phyloP scores from a whole-genome alignment of 192 early-diverging fungal species.

The Fimicolochytrium jonesii region DNA sequence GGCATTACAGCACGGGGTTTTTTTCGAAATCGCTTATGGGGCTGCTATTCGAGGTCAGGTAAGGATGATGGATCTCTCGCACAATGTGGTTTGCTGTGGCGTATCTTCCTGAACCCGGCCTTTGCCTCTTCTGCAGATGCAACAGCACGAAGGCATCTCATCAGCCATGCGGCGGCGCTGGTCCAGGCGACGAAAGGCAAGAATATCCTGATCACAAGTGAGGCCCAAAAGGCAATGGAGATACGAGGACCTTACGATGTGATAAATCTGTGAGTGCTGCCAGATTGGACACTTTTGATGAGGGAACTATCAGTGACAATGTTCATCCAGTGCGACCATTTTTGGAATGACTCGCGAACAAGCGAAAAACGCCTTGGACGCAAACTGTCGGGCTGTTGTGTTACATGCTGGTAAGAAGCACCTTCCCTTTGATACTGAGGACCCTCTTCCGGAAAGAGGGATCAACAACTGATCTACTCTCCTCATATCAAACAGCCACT shows the following conservation, averaged over 20 bases:
- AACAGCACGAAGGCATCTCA: constrained; percentile 54
- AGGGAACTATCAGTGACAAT: neutral
- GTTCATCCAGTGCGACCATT: constrained; percentile 45
- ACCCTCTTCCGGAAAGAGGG: neutral
- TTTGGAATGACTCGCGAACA: constrained; percentile 56
- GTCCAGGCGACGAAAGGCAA: constrained; percentile 70
- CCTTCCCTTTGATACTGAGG: neutral
- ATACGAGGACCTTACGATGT: constrained; percentile 73
- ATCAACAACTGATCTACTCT: neutral
- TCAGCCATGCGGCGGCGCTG: constrained; percentile 62
- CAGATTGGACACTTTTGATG: neutral
- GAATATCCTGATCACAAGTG: constrained; percentile 71
- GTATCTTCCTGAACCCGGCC: no score
- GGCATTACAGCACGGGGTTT: constrained; percentile 70
- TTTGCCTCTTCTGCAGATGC: constrained; percentile 48
- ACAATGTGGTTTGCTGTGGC: no score
- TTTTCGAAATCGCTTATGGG: constrained; percentile 74
- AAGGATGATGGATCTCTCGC: no score
- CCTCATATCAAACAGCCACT: constrained; percentile 34
- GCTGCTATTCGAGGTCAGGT: constrained; percentile 55
- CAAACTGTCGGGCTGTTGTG: constrained; percentile 51
- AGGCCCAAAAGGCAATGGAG: constrained; percentile 65
- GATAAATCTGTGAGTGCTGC: constrained; percentile 64
- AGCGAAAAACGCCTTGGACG: constrained; percentile 50
- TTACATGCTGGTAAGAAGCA: constrained; percentile 42